phyloP scores from a whole-genome alignment of 352 stramenopile genomes.

The Salisapilia sapeloensis region DNA sequence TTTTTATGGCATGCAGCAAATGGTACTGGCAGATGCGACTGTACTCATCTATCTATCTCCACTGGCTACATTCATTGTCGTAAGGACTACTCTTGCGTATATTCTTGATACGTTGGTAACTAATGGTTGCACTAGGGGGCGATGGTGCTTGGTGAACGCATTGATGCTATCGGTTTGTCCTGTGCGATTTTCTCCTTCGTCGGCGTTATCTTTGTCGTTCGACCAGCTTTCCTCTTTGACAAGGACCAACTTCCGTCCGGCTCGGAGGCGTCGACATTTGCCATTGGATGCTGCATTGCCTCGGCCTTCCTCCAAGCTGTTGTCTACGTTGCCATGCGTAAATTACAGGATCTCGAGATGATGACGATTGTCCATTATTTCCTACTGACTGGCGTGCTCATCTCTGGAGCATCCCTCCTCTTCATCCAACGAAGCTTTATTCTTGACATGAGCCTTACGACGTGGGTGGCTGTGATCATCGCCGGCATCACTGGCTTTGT shows the following conservation, averaged over 20 bases:
- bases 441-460: not conserved
- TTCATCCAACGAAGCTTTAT: not conserved
- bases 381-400: conserved; percentile 14
- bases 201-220: conserved; percentile 34
- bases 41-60: conserved; percentile 47
- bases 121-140: conserved; percentile 9
- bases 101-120: not conserved
- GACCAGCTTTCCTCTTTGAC: conserved; percentile 27
- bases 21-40: conserved; percentile 52
- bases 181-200: conserved; percentile 25
- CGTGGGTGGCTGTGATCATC: conserved; percentile 1
- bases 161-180: conserved; percentile 23
- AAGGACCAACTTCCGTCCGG: not conserved
- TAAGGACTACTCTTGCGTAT: conserved; percentile 5
- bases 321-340: conserved; percentile 35
- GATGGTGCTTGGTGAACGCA: conserved; percentile 20
- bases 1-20: conserved; percentile 54
- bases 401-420: conserved; percentile 5
- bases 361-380: conserved; percentile 28
- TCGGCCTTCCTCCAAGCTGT: conserved; percentile 25
- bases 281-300: conserved; percentile 17
- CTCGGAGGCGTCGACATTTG: conserved; percentile 6
- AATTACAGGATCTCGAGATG: conserved; percentile 26
- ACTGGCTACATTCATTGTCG: conserved; percentile 48
- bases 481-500: conserved; percentile 3